Base-by-base conservation (phyloP, 352 stramenopile genomes). In the Pythium coloratum region DNA sequence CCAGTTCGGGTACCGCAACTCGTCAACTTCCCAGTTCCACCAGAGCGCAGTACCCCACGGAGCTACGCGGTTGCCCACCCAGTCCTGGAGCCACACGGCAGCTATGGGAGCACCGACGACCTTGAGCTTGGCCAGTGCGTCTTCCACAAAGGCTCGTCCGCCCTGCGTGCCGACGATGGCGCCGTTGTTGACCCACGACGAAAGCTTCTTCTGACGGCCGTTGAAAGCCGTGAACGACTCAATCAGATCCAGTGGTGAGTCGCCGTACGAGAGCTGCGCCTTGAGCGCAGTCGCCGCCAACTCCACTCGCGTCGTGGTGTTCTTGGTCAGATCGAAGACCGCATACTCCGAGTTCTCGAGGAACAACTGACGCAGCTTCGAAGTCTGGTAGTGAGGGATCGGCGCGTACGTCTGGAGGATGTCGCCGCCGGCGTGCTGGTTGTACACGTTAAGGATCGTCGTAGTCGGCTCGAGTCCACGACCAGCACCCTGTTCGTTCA, bases 371-470 rank as follows among this genome's bases (percentile, higher is more conserved):
- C 32, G 59, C 42, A 57, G 24, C 49, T 66, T 66, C 13, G 59
- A 51, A 30, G 59, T 57, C 34, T 66, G 59, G 59, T 66, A 66
- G 59, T 66, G 59, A 30, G 59, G 59, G 8, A 66, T 66, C 20
- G 59, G 59, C 20, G 59, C 59, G 59, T 66, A 66, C 47, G 59
- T 66, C 49, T 49, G 28, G 6, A 42, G 30, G 26, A 57, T 55
- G 59, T 66, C 59, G n/a, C 59, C 59, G 14, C 59, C 59, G 24
- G 47, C 59, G 59, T 66, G 49, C 47, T 66, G 20, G 59, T 55
- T 66, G 59, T 57, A 59, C 14, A 38, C 38, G 49, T 66, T 66
- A 3, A 55, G 42, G 6, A 59, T 18, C 6, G 20, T 50, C 13
- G 59, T 66, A 20, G 56, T 30, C 34, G 59, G 59, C 59, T 66